Percentiles rank a stretch among this genome's conserved stretches.
These are phyloP conservation scores for Ophioceras dolichostomum DNA, from an alignment of 2,329 filamentous ascomycete genomes.

Conservation along the genomic window DNA sequence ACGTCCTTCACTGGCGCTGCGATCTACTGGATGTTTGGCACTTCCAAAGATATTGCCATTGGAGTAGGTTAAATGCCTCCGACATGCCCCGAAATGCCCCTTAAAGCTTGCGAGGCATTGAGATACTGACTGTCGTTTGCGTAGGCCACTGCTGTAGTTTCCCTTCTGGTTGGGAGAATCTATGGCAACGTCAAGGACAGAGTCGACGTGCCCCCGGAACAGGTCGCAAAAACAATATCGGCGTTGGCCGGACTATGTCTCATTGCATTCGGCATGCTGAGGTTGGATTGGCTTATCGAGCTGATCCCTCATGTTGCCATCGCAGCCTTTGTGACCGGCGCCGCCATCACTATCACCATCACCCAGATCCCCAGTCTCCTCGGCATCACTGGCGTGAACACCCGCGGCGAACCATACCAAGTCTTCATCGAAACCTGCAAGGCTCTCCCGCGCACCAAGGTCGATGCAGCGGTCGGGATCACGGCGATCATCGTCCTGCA, in stretches of 20 bases:
- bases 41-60: constrained; percentile 77
- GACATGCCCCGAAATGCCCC: too few relatives aligned
- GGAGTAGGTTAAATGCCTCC: too few relatives aligned
- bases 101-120: too few relatives aligned
- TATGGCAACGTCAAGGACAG: constrained; percentile 23
- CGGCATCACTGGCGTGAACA: constrained; percentile 30
- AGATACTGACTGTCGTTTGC: too few relatives aligned
- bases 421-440: constrained; percentile 30
- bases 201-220: too few relatives aligned
- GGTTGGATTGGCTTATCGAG: constrained; percentile 37
- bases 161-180: constrained; percentile 35
- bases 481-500: constrained; percentile 56
- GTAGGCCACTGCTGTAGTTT: constrained; percentile 38
- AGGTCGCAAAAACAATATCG: constrained; percentile 30
- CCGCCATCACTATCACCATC: constrained; percentile 36
- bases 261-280: constrained; percentile 29
- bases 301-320: constrained; percentile 38
- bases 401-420: constrained; percentile 29
- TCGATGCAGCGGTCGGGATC: constrained; percentile 60
- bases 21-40: constrained; percentile 75
- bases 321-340: constrained; percentile 36
- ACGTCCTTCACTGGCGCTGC: constrained; percentile 73
- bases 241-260: constrained; percentile 29
- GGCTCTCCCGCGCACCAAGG: constrained; percentile 17
- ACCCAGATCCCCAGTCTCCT: constrained; percentile 31